phyloP scores from a whole-genome alignment of 2,329 filamentous ascomycete genomes.

The Fusarium chuoi region DNA sequence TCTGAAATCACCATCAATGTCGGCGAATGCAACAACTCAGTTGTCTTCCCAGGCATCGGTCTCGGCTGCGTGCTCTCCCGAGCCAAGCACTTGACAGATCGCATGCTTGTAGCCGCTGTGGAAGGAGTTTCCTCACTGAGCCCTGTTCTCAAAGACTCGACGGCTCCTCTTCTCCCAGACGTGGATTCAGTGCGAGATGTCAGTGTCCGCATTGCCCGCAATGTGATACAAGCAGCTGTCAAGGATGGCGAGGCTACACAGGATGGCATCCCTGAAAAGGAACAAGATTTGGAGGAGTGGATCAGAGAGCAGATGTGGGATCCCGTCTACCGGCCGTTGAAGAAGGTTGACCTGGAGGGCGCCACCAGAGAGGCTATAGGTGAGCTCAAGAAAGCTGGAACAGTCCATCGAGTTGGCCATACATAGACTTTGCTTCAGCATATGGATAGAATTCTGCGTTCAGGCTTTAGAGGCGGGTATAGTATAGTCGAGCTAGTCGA shows the following conservation, averaged over 20 bases:
- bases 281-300: slow-evolving; percentile 73
- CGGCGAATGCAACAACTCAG: slow-evolving; percentile 90
- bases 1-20: slow-evolving; percentile 57
- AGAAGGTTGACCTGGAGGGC: slow-evolving; percentile 61
- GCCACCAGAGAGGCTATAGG: slow-evolving; percentile 67
- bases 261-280: slow-evolving; percentile 68
- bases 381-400: slow-evolving; percentile 47
- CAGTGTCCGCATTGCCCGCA: slow-evolving; percentile 79
- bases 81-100: slow-evolving; percentile 73
- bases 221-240: slow-evolving; percentile 77
- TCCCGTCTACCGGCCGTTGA: slow-evolving; percentile 72
- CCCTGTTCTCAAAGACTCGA: slow-evolving; percentile 72
- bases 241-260: slow-evolving; percentile 75
- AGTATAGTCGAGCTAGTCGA: neutral
- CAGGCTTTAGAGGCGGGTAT: neutral
- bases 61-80: slow-evolving; percentile 80
- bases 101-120: slow-evolving; percentile 84
- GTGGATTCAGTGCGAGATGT: slow-evolving; percentile 79
- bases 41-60: slow-evolving; percentile 86
- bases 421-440: neutral
- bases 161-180: slow-evolving; percentile 77
- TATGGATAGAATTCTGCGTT: neutral
- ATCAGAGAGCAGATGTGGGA: slow-evolving; percentile 85
- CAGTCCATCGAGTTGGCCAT: slow-evolving; percentile 38
- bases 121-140: slow-evolving; percentile 76